phyloP scores from a whole-genome alignment of 371 early-diverging fungal genomes.

The Entomophthora muscae region DNA sequence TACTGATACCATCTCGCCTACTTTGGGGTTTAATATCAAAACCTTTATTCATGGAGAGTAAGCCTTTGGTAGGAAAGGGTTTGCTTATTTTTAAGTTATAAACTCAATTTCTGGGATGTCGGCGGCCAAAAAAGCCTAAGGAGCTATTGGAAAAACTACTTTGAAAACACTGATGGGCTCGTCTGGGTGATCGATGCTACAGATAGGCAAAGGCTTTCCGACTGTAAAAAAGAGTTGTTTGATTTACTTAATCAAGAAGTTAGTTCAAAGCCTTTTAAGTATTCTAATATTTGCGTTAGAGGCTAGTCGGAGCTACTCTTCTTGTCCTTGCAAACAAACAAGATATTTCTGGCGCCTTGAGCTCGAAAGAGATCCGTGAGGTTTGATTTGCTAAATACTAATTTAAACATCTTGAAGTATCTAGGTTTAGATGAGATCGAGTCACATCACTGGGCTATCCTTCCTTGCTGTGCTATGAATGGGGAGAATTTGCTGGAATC shows the following conservation, averaged over 20 bases:
- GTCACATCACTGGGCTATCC: slow-evolving; percentile 85
- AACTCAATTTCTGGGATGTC: slow-evolving; percentile 90
- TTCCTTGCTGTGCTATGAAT: slow-evolving; percentile 77
- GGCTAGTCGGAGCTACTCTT: slow-evolving; percentile 80
- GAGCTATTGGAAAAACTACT: slow-evolving; percentile 98
- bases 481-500: slow-evolving; percentile 72
- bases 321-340: slow-evolving; percentile 94
- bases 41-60: slow-evolving; percentile 72
- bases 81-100: slow-evolving; percentile 24
- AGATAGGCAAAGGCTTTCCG: slow-evolving; percentile 63
- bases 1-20: slow-evolving; percentile 89
- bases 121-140: slow-evolving; percentile 97
- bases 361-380: slow-evolving; percentile 47
- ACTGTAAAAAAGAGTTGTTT: slow-evolving; percentile 60
- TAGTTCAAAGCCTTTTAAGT: slow-evolving; percentile 1
- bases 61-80: background rate
- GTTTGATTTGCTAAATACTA: slow-evolving; percentile 20
- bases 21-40: slow-evolving; percentile 91
- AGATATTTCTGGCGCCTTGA: slow-evolving; percentile 72
- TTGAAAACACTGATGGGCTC: slow-evolving; percentile 96
- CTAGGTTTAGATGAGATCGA: slow-evolving; percentile 52
- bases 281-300: slow-evolving; percentile 16
- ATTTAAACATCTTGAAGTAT: slow-evolving; percentile 18
- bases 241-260: slow-evolving; percentile 75
- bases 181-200: slow-evolving; percentile 98